phyloP scores from a whole-genome alignment of 2,329 filamentous ascomycete genomes.

The Ceratocystiopsis brevicomis region DNA sequence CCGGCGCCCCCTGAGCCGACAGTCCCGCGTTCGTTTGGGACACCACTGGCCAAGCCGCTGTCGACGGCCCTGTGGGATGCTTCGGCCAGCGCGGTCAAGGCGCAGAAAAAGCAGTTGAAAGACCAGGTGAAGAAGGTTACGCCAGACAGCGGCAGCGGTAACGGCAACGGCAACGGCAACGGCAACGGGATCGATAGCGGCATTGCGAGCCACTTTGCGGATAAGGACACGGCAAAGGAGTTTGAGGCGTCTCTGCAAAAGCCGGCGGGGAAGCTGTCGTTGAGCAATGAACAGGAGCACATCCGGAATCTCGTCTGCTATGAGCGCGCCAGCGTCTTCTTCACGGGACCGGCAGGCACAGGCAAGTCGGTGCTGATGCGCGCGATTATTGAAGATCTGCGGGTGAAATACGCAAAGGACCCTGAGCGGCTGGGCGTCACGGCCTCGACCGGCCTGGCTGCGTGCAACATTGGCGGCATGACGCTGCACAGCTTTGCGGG shows the following conservation, averaged over 20 bases:
- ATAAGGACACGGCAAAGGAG: too few relatives aligned
- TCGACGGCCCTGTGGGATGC: conserved; percentile 44
- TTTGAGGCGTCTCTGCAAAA: conserved; percentile 7
- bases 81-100: conserved; percentile 54
- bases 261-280: conserved; percentile 33
- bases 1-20: conserved; percentile 14
- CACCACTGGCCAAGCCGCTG: conserved; percentile 14
- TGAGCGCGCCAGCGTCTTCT: conserved; percentile 77
- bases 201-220: too few relatives aligned
- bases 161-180: conserved; percentile 16
- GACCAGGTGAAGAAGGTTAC: conserved; percentile 35
- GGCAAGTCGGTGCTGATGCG: conserved; percentile 94
- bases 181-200: background rate
- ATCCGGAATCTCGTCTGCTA: conserved; percentile 71
- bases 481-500: conserved; percentile 92
- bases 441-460: conserved; percentile 85
- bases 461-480: conserved; percentile 90
- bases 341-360: conserved; percentile 89
- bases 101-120: conserved; percentile 57
- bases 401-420: conserved; percentile 56
- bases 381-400: conserved; percentile 68
- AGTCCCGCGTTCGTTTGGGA: background rate
- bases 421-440: conserved; percentile 80
- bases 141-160: conserved; percentile 18
- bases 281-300: conserved; percentile 73